Conservation (phyloP, 345 rosid genomes). For the Syzygium oleosum region DNA sequence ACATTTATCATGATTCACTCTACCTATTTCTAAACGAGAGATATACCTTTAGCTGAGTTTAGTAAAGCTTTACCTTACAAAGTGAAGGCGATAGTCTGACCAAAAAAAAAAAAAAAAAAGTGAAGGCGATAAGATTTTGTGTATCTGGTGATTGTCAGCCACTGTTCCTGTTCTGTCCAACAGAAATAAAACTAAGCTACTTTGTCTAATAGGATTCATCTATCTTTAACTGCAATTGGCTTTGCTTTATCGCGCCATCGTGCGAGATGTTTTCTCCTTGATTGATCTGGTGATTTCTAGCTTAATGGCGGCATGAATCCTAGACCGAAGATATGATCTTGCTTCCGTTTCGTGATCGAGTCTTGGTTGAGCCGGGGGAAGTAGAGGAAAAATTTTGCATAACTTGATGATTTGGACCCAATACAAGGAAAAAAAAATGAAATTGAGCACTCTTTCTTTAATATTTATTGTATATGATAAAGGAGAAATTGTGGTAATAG, state of each 20-base stretch:
- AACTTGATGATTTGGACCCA: background rate
- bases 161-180: background rate
- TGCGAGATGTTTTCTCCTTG: background rate
- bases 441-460: no score
- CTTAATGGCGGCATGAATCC: background rate
- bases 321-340: background rate
- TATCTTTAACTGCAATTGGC: background rate
- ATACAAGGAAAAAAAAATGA: no score
- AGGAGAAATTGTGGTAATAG: no score
- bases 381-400: background rate
- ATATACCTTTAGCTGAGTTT: background rate
- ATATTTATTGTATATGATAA: no score
- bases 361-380: background rate
- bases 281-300: background rate
- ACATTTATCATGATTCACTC: constrained; percentile 13
- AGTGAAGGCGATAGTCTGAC: background rate
- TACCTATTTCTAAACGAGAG: background rate
- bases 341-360: background rate
- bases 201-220: background rate
- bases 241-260: background rate
- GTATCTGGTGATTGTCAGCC: background rate
- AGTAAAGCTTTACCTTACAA: background rate
- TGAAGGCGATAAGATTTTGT: background rate
- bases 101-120: background rate
- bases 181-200: background rate